phyloP scores from a whole-genome alignment of 2,329 filamentous ascomycete genomes.

The Xylariaceae sp. region DNA sequence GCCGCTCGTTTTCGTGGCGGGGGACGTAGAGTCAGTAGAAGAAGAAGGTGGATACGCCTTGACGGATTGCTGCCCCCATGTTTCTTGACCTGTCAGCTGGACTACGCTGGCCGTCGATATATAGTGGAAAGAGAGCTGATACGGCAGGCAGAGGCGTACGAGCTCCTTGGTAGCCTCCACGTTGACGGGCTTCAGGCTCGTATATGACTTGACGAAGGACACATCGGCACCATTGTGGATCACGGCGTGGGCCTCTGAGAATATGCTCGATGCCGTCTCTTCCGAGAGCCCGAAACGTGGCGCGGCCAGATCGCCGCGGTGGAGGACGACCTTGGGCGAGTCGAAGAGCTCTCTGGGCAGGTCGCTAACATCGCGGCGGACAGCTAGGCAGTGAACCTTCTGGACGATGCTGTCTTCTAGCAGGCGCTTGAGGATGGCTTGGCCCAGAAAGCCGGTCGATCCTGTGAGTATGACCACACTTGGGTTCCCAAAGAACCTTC shows the following conservation, averaged over 20 bases:
- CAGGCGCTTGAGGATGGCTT: conserved; percentile 47
- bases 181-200: conserved; percentile 44
- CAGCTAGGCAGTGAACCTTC: conserved; percentile 53
- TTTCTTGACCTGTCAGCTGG: conserved; percentile 44
- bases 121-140: too few relatives aligned
- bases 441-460: conserved; percentile 50
- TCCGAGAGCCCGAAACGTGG: background rate
- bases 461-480: conserved; percentile 47
- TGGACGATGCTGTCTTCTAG: conserved; percentile 40
- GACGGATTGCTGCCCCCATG: conserved; percentile 55
- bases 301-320: conserved; percentile 46
- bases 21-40: too few relatives aligned
- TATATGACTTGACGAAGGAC: conserved; percentile 48
- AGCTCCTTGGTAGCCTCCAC: too few relatives aligned
- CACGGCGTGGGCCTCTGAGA: conserved; percentile 50
- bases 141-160: too few relatives aligned
- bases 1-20: conserved; percentile 42
- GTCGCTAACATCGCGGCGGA: conserved; percentile 33
- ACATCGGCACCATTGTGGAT: conserved; percentile 59
- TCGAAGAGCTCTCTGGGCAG: too few relatives aligned
- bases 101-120: too few relatives aligned
- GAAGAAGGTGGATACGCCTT: conserved; percentile 44
- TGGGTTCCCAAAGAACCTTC: background rate
- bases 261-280: conserved; percentile 35
- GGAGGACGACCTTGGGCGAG: conserved; percentile 55